These are phyloP conservation scores for Penicillium capsulatum DNA, from an alignment of 2,329 filamentous ascomycete species.

Conservation along the genomic window DNA sequence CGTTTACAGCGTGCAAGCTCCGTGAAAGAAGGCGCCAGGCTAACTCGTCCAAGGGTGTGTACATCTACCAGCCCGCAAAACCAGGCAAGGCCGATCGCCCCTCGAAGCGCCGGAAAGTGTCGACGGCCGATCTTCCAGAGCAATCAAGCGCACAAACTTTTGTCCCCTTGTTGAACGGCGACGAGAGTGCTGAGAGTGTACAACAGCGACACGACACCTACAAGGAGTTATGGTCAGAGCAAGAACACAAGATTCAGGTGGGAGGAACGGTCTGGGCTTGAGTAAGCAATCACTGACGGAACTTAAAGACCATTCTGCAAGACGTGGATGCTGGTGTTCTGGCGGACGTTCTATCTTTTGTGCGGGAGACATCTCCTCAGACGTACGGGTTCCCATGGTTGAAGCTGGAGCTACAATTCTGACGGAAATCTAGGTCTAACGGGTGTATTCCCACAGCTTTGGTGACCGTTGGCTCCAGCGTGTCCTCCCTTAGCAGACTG, in stretches of 20 bases:
- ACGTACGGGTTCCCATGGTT: conserved; percentile 27
- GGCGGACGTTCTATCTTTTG: conserved; percentile 36
- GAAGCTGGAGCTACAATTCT: conserved; percentile 7
- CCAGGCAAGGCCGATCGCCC: conserved; percentile 44
- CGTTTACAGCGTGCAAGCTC: no score
- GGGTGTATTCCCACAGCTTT: conserved; percentile 42
- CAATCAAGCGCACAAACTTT: conserved; percentile 27
- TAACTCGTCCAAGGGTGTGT: conserved; percentile 51
- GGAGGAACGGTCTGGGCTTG: not conserved
- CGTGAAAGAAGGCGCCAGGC: no score
- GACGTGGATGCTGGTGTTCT: conserved; percentile 41
- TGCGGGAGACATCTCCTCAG: conserved; percentile 32
- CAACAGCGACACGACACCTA: conserved; percentile 37
- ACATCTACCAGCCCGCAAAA: conserved; percentile 56
- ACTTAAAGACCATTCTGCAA: conserved; percentile 31
- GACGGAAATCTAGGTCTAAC: conserved; percentile 29
- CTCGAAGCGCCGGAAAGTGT: conserved; percentile 56
- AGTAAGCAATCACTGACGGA: conserved; percentile 9
- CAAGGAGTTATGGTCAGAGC: conserved; percentile 37
- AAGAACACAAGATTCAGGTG: conserved; percentile 40
- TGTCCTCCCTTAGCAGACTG: conserved; percentile 39
- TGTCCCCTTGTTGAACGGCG: conserved; percentile 38
- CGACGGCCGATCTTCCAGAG: conserved; percentile 30
- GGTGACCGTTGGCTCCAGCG: conserved; percentile 43
- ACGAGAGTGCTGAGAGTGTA: conserved; percentile 32